Base-by-base conservation (phyloP, 2,329 filamentous ascomycete genomes). In the Epichloe scottii region DNA sequence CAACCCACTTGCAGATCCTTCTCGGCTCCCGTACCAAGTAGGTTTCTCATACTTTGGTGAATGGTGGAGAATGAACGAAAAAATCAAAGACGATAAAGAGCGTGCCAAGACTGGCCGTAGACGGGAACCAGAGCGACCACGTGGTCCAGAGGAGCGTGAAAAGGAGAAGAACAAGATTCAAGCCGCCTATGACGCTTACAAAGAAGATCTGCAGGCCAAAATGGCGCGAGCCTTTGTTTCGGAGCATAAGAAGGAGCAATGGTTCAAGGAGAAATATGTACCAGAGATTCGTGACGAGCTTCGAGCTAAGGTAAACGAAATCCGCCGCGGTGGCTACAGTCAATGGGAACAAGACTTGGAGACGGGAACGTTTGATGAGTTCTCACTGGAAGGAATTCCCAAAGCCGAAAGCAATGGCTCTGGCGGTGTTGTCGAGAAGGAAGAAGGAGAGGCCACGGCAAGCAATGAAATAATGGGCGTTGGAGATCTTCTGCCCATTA, bases 241-340 rank as follows among this genome's bases (percentile, higher is more conserved):
- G 47, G 85, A 89, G 59, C 93, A 98, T 69, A 95, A 95, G 65
- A 82, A 83, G 42, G 93, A 98, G 66, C 91, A 98, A 64, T 98
- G 93, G 93, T 98, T 98, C 71, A 88, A 85, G 59, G 93, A 98
- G 68, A 84, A 89, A 64, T 98, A 98, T 60, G 84, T 94, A 33
- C 80, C 88, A 1, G 88, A 93, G 58, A 81, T 91, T 50, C 78
- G 87, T 49, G 84, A 90, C 57, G 76, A 78, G 2, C 81, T 96
- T 61, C 83, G 85, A 51, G 72, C 74, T 53, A 85, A 88, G 60
- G 72, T 97, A 49, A 85, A 85, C 66, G 85, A 89, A 45, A 89
- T 87, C 63, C 85, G 94, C 45, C 81, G 84, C 40, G 81, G 79
- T 14, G 80, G 82, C 49, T 96, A 93, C 66, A 79, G 77, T 45